These are phyloP conservation scores for Primulina eburnea DNA, from an alignment of 257 asterid genomes.

Conservation along the genomic window DNA sequence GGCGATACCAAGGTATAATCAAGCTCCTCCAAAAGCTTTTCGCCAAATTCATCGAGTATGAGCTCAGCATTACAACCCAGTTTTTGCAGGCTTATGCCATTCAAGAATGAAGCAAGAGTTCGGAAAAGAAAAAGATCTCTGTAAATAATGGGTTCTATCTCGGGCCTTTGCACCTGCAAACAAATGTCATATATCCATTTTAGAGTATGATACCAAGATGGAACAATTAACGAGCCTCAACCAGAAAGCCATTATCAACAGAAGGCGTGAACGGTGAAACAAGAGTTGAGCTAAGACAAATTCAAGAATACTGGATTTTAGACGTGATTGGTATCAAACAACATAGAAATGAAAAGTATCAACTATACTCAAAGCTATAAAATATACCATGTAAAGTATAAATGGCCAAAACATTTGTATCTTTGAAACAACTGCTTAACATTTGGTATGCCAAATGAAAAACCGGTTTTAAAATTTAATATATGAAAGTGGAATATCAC, in stretches of 20 bases:
- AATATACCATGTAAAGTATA: not conserved
- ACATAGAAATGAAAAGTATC: slow-evolving; percentile 17
- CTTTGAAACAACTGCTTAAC: not conserved
- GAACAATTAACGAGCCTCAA: slow-evolving; percentile 1
- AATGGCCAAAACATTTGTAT: not conserved
- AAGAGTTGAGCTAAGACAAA: slow-evolving; percentile 22
- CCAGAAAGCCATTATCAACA: slow-evolving; percentile 15
- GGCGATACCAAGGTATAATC: slow-evolving; percentile 83
- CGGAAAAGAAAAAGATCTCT: slow-evolving; percentile 98
- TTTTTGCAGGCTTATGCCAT: slow-evolving; percentile 91
- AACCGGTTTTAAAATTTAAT: not conserved
- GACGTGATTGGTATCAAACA: slow-evolving; percentile 13
- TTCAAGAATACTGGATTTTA: not conserved
- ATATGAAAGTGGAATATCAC: not conserved
- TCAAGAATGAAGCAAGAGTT: slow-evolving; percentile 94
- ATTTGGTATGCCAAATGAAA: not conserved
- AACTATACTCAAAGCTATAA: slow-evolving; percentile 19
- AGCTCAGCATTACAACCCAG: slow-evolving; percentile 97
- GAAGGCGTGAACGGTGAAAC: slow-evolving; percentile 7
- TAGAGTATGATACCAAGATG: not conserved
- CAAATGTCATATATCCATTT: slow-evolving; percentile 21
- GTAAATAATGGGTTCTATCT: slow-evolving; percentile 94
- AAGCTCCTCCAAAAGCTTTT: slow-evolving; percentile 97
- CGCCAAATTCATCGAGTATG: slow-evolving; percentile 97
- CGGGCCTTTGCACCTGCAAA: slow-evolving; percentile 92